These are phyloP conservation scores for Alternaria incomplexa DNA, from an alignment of 2,329 filamentous ascomycete genomes.

Conservation along the genomic window DNA sequence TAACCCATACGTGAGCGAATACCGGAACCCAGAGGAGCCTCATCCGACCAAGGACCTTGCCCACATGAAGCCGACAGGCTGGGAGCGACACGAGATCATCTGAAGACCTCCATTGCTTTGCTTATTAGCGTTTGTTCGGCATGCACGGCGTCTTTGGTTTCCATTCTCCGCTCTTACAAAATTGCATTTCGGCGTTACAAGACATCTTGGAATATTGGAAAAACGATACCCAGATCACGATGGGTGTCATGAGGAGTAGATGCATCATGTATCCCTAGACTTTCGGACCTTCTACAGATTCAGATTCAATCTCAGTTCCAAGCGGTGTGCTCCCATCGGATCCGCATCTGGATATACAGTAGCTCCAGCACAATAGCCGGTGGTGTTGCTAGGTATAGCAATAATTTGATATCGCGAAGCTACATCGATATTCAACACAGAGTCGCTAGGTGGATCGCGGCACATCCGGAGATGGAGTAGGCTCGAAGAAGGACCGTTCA, in stretches of 20 bases:
- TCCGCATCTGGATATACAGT: background rate
- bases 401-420: background rate
- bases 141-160: background rate
- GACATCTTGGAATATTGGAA: background rate
- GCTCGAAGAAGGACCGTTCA: conserved; percentile 4
- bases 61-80: conserved; percentile 73
- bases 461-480: background rate
- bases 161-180: conserved; percentile 12
- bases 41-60: conserved; percentile 74
- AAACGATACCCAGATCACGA: conserved; percentile 7
- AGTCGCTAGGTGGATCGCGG: background rate
- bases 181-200: conserved; percentile 11
- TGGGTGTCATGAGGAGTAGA: background rate
- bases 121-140: background rate
- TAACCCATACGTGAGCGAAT: conserved; percentile 88
- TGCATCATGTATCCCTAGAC: conserved; percentile 1
- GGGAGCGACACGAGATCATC: conserved; percentile 74
- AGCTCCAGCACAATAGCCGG: background rate
- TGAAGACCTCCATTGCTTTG: conserved; percentile 13
- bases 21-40: conserved; percentile 70
- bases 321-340: background rate
- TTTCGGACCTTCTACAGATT: conserved; percentile 4
- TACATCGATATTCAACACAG: background rate
- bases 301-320: background rate
- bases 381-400: background rate